Conservation (phyloP, 176 grass and related monocot genomes). For the Oryza meridionalis region DNA sequence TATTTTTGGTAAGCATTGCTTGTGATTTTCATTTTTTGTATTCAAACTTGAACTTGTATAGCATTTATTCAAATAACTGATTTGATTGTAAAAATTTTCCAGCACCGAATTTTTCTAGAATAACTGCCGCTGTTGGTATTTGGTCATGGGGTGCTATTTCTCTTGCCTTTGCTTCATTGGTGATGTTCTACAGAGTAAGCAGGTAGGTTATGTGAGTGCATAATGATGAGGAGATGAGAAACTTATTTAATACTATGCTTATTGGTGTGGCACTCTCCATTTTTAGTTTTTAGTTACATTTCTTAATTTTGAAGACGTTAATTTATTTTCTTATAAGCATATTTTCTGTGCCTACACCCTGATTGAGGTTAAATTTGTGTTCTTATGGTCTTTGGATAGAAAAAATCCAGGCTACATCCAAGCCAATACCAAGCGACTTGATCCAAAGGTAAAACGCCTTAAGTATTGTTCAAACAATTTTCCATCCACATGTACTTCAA, state of each 20-base stretch:
- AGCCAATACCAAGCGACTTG: constrained; percentile 66
- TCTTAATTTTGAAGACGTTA: constrained; percentile 21
- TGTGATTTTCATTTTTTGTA: constrained; percentile 19
- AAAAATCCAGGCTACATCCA: constrained; percentile 93
- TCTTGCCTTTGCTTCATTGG: constrained; percentile 73
- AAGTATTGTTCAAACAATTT: constrained; percentile 15
- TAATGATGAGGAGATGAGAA: constrained; percentile 8
- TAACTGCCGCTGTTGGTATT: constrained; percentile 74
- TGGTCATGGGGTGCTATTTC: constrained; percentile 84
- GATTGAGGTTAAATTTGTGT: constrained; percentile 33
- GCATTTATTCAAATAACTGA: constrained; percentile 29
- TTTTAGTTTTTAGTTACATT: constrained; percentile 26
- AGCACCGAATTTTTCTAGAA: constrained; percentile 80
- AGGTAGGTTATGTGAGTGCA: constrained; percentile 52
- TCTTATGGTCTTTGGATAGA: constrained; percentile 55
- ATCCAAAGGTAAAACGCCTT: constrained; percentile 58
- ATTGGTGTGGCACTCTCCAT: neutral
- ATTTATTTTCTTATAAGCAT: constrained; percentile 34
- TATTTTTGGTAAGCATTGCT: constrained; percentile 65
- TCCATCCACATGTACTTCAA: constrained; percentile 20
- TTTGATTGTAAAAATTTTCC: constrained; percentile 44
- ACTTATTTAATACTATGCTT: constrained; percentile 5
- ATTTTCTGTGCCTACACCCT: constrained; percentile 26
- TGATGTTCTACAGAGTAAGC: constrained; percentile 92
- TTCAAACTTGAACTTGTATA: constrained; percentile 30